Conservation (phyloP, 352 stramenopile genomes). For the Pythium coloratum region DNA sequence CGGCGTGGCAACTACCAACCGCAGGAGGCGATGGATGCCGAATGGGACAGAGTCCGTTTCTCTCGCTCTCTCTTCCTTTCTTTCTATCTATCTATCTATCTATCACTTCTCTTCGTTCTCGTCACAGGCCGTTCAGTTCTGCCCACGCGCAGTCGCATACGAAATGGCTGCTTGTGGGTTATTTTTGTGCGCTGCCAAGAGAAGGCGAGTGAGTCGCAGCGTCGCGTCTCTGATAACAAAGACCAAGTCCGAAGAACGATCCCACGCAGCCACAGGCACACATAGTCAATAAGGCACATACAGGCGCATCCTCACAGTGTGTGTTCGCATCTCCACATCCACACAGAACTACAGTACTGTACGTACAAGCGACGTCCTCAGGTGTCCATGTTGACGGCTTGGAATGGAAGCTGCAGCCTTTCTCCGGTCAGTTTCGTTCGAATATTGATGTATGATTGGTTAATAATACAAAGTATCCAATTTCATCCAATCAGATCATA, state of each 20-base stretch:
- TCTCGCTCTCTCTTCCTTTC: background rate
- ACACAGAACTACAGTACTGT: too few species aligned
- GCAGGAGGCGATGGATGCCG: background rate
- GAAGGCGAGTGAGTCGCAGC: background rate
- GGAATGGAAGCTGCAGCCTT: too few species aligned
- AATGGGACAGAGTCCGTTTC: slow-evolving; percentile 20
- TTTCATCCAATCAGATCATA: too few species aligned
- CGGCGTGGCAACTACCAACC: background rate
- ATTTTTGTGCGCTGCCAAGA: slow-evolving; percentile 7
- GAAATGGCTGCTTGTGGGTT: background rate
- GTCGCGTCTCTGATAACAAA: background rate
- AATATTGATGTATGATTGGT: too few species aligned
- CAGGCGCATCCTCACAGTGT: too few species aligned
- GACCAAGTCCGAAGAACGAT: background rate
- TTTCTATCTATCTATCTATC: background rate
- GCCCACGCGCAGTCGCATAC: background rate
- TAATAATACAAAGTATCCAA: too few species aligned
- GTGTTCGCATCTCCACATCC: too few species aligned
- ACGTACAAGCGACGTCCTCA: too few species aligned
- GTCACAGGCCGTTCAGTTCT: slow-evolving; percentile 7
- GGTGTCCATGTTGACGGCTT: too few species aligned
- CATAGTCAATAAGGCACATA: too few species aligned
- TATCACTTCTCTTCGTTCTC: slow-evolving; percentile 1
- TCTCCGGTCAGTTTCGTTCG: too few species aligned
- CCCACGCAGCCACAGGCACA: background rate